These are phyloP conservation scores for Didymella segeticola DNA, from an alignment of 2,329 filamentous ascomycete genomes.

Conservation along the genomic window DNA sequence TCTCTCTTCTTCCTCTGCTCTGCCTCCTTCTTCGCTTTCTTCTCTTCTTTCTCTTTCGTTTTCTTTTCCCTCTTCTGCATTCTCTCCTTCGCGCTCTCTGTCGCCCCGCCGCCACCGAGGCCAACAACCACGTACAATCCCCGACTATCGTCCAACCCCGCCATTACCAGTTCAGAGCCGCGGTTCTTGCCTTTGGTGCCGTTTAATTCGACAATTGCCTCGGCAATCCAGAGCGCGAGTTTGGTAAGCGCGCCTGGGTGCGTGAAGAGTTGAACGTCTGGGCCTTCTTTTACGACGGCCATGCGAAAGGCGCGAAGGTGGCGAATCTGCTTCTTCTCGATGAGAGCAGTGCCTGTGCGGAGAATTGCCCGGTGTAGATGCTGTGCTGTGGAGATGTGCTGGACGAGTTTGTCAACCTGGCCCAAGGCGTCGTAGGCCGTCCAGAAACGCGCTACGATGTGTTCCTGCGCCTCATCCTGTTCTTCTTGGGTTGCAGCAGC, in stretches of 20 bases:
- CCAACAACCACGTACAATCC: slow-evolving; percentile 93
- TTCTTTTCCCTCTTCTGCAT: slow-evolving; percentile 72
- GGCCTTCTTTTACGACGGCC: slow-evolving; percentile 93
- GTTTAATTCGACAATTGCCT: slow-evolving; percentile 90
- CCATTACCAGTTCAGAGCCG: slow-evolving; percentile 86
- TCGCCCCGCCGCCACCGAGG: slow-evolving; percentile 83
- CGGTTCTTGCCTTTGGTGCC: slow-evolving; percentile 71
- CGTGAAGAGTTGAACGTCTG: slow-evolving; percentile 88
- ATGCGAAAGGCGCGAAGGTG: slow-evolving; percentile 93
- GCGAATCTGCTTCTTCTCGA: slow-evolving; percentile 92
- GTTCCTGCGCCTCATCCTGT: slow-evolving; percentile 50
- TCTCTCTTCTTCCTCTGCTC: slow-evolving; percentile 69
- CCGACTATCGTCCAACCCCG: slow-evolving; percentile 83
- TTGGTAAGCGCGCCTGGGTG: slow-evolving; percentile 94
- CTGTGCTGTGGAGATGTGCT: slow-evolving; percentile 81
- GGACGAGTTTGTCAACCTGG: slow-evolving; percentile 72
- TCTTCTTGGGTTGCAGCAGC: slow-evolving; percentile 26
- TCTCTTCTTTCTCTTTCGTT: slow-evolving; percentile 61
- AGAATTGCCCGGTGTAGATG: slow-evolving; percentile 92
- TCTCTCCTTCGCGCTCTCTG: slow-evolving; percentile 62
- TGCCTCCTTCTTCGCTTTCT: slow-evolving; percentile 60
- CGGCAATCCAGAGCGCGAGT: slow-evolving; percentile 90
- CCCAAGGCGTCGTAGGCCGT: slow-evolving; percentile 64
- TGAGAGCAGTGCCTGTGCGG: slow-evolving; percentile 85
- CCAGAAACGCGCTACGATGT: slow-evolving; percentile 61